Evolutionary conservation across 2,329 filamentous ascomycete genomes (phyloP).

Genomic region (Immersiporthe knoxdaviesiana): DNA sequence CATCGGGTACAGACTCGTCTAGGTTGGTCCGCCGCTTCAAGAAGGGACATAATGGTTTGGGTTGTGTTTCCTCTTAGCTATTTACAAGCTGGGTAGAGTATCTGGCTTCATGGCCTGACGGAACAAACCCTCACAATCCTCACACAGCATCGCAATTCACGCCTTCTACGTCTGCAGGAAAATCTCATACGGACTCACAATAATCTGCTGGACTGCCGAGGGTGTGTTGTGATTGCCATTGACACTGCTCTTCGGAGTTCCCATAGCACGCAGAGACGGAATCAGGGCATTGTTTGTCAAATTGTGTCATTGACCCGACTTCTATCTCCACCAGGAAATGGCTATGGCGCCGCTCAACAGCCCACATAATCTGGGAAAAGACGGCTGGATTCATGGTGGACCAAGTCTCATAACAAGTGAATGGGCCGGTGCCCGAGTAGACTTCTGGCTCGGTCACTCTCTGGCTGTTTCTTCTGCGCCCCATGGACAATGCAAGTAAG

Average conservation of each 20-base stretch:
- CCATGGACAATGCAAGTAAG: background rate
- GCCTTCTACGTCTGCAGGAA: background rate
- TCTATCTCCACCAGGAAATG: background rate
- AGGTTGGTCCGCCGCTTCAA: too few species aligned
- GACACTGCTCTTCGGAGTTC: background rate
- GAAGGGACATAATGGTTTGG: background rate
- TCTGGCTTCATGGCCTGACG: background rate
- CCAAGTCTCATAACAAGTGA: background rate
- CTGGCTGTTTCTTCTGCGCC: background rate
- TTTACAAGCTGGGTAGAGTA: background rate
- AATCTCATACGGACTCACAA: background rate
- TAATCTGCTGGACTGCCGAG: background rate
- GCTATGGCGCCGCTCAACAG: background rate
- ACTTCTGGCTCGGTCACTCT: background rate
- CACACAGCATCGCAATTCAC: background rate
- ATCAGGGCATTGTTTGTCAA: background rate
- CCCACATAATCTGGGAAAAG: background rate
- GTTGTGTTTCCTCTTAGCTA: background rate
- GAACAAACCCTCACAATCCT: background rate
- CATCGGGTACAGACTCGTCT: background rate
- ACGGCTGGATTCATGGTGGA: background rate
- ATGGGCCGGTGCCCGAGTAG: background rate
- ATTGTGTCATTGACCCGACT: background rate
- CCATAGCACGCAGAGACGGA: background rate
- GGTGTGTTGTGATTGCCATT: background rate